Evolutionary conservation across 805 yeast genomes (phyloP), one percentile per base, ranked within the genome.

Genomic region (Torulaspora franciscae): DNA sequence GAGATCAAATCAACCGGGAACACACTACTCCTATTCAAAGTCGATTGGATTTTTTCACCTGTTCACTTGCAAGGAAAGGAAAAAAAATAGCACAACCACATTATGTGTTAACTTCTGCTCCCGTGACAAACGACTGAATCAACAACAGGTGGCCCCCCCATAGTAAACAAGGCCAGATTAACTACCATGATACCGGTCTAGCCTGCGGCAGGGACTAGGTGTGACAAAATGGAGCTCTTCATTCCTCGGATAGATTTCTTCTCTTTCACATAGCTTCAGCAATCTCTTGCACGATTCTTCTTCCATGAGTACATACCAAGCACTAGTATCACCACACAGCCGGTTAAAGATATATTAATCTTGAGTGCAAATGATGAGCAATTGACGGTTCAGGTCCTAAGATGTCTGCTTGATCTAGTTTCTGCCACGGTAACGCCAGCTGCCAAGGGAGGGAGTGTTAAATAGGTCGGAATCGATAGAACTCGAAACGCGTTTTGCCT

Each of bases 371-470:
- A 17, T 19, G 37, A 22, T 32, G 11, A 39, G 29, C 26, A 37
- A 34, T 30, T 39, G 36, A 39, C 42, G 33, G 23, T 13, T 14
- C 15, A 33, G 24, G 32, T 27, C 32, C 25, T 25, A 23, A 22
- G 15, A 11, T 17, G 35, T 7, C 13, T 29, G 32, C 14, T 23
- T 32, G 13, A 19, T 10, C 14, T 23, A 8, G n/a, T 19, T 33
- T 19, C 6, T 33, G 26, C 19, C 14, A 6, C 34, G 6, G 17
- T 32, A 30, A 7, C 13, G 23, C 22, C 22, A 33, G 13, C 28
- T 35, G 38, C 24, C 9, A n/a, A 33, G 42, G 29, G 32, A 39
- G 42, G 42, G 42, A 39, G 42, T 32, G 41, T 19, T 15, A 32
- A 25, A 14, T 8, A 33, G 26, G 22, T 19, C 14, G 30, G 33